phyloP scores from a whole-genome alignment of 1,139 yeast genomes.

The Nakaseomyces sp. region DNA sequence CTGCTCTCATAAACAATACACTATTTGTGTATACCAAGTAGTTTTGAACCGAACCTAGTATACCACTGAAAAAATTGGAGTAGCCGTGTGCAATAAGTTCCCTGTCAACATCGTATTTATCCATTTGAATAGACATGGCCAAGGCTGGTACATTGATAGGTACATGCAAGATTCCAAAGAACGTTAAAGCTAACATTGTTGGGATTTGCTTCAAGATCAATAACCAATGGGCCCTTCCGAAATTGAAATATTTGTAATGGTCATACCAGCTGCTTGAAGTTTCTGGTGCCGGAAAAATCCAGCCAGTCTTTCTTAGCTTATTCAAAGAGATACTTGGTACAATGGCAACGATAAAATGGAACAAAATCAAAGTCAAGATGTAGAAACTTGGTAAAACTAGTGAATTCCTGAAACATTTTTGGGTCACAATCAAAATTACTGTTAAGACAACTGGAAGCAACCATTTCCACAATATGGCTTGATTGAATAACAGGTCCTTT shows the following conservation, averaged over 20 bases:
- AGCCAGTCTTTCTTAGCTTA: slow-evolving; percentile 61
- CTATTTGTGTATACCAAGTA: slow-evolving; percentile 92
- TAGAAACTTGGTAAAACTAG: slow-evolving; percentile 75
- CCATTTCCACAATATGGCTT: slow-evolving; percentile 55
- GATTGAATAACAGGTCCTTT: slow-evolving; percentile 37
- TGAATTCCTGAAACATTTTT: slow-evolving; percentile 59
- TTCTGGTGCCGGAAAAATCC: slow-evolving; percentile 59
- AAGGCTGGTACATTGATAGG: slow-evolving; percentile 97
- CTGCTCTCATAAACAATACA: slow-evolving; percentile 82
- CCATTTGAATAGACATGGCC: slow-evolving; percentile 83
- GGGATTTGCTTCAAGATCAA: slow-evolving; percentile 66
- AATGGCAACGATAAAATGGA: slow-evolving; percentile 57
- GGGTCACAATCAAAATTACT: slow-evolving; percentile 49
- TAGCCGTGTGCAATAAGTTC: slow-evolving; percentile 93
- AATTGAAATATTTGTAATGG: slow-evolving; percentile 66
- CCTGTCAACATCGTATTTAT: slow-evolving; percentile 74
- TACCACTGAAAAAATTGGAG: slow-evolving; percentile 81
- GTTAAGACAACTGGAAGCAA: slow-evolving; percentile 60
- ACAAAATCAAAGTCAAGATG: slow-evolving; percentile 55
- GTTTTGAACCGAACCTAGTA: slow-evolving; percentile 81
- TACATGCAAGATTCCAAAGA: slow-evolving; percentile 90
- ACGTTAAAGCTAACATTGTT: slow-evolving; percentile 89
- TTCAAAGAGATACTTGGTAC: slow-evolving; percentile 60
- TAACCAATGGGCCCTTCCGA: slow-evolving; percentile 63
- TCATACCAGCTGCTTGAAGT: slow-evolving; percentile 79